Evolutionary conservation across 768 basidiomycete species (phyloP).

Genomic region (Lactarius indigo): DNA sequence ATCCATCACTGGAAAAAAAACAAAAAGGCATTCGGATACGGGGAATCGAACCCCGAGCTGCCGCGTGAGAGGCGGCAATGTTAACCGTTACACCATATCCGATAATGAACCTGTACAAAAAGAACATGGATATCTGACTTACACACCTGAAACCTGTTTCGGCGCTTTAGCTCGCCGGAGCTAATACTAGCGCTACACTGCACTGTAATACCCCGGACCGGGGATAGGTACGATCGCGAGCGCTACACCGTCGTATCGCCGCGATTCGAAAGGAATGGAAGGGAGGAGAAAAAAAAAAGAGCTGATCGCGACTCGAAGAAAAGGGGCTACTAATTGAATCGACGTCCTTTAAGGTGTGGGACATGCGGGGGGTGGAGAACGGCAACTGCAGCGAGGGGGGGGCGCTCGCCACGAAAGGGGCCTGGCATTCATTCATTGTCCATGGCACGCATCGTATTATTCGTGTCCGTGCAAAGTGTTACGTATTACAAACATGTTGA

Average conservation of each 20-base stretch:
- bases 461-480: background rate
- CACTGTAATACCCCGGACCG: background rate
- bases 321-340: background rate
- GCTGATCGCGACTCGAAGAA: background rate
- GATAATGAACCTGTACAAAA: background rate
- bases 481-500: background rate
- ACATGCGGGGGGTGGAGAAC: background rate
- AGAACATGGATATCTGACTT: background rate
- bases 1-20: background rate
- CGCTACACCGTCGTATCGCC: background rate
- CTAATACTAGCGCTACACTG: too few species aligned
- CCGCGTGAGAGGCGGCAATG: constrained; percentile 40
- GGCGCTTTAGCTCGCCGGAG: too few species aligned
- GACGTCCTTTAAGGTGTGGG: too few species aligned
- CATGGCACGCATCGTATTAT: too few species aligned
- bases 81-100: constrained; percentile 40
- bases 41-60: constrained; percentile 44
- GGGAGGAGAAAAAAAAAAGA: background rate
- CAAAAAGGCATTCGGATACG: constrained; percentile 33
- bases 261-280: background rate
- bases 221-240: background rate
- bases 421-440: background rate
- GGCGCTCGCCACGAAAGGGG: background rate
- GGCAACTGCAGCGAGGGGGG: background rate
- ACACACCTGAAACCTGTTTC: background rate